Percentiles rank a stretch among this genome's conserved stretches.
Evolutionary conservation across 768 basidiomycete species (phyloP).

Genomic region (Amanita rubescens): DNA sequence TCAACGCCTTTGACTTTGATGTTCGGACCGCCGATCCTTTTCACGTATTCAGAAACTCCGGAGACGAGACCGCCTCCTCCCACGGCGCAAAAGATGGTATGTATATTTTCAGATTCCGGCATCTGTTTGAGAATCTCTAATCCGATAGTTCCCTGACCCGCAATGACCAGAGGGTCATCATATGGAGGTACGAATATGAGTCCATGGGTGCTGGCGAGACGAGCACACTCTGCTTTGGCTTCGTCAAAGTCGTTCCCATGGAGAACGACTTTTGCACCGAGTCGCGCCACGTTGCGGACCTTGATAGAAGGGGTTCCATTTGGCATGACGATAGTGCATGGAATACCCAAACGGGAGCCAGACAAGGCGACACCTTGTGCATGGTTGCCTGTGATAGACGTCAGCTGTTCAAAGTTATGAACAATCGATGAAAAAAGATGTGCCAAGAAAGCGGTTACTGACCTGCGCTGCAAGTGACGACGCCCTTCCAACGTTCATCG

Average conservation of each 20-base stretch:
- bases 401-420: slow-evolving; percentile 23
- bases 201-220: slow-evolving; percentile 67
- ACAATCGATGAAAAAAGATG: slow-evolving; percentile 27
- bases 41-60: slow-evolving; percentile 90
- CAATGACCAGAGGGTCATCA: slow-evolving; percentile 94
- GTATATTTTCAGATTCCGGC: slow-evolving; percentile 64
- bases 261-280: slow-evolving; percentile 92
- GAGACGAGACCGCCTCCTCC: slow-evolving; percentile 91
- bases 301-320: slow-evolving; percentile 93
- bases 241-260: slow-evolving; percentile 93
- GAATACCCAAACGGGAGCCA: slow-evolving; percentile 78
- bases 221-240: slow-evolving; percentile 89
- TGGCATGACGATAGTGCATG: slow-evolving; percentile 99
- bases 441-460: slow-evolving; percentile 30
- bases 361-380: slow-evolving; percentile 98
- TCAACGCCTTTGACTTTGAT: slow-evolving; percentile 88
- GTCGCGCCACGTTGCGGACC: slow-evolving; percentile 87
- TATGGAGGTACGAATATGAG: slow-evolving; percentile 94
- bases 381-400: slow-evolving; percentile 70
- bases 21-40: slow-evolving; percentile 80
- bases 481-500: slow-evolving; percentile 95
- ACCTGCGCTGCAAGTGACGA: slow-evolving; percentile 98
- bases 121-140: slow-evolving; percentile 94
- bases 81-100: slow-evolving; percentile 84
- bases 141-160: slow-evolving; percentile 92